Percentiles rank a stretch among this genome's conserved stretches.
Conservation (phyloP, 305 asterid species). For the Fraxinus sp. region DNA sequence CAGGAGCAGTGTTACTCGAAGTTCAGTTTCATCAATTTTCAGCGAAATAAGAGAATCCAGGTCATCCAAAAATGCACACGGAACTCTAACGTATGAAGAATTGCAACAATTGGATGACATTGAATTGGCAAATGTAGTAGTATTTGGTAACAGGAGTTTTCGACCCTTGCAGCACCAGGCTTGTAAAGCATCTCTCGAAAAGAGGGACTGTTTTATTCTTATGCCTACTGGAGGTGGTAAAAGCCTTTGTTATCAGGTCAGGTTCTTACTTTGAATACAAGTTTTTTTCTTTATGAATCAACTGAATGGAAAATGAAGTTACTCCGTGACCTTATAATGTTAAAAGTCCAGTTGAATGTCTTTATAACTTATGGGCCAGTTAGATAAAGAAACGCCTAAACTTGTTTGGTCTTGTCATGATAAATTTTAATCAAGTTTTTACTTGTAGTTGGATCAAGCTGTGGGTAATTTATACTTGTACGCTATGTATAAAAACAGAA, state of each 20-base stretch:
- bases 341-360: neutral
- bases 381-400: neutral
- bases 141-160: constrained; percentile 75
- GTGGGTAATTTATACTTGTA: neutral
- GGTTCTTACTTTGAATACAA: constrained; percentile 23
- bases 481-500: constrained; percentile 1
- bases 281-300: constrained; percentile 12
- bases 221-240: constrained; percentile 99
- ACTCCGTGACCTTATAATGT: neutral
- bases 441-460: constrained; percentile 8
- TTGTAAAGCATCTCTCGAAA: constrained; percentile 62
- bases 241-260: constrained; percentile 97
- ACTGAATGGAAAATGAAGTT: constrained; percentile 22
- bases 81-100: constrained; percentile 61
- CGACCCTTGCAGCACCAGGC: constrained; percentile 83
- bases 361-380: constrained; percentile 4
- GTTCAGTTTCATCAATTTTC: constrained; percentile 51
- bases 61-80: constrained; percentile 29
- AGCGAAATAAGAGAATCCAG: constrained; percentile 29
- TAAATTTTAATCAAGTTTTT: constrained; percentile 15
- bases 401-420: constrained; percentile 16
- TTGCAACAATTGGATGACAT: constrained; percentile 69
- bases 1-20: constrained; percentile 41
- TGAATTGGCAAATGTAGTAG: constrained; percentile 88
- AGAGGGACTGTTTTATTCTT: constrained; percentile 82